Evolutionary conservation across 306 rosid species (phyloP).

Genomic region (Quercus cerris): DNA sequence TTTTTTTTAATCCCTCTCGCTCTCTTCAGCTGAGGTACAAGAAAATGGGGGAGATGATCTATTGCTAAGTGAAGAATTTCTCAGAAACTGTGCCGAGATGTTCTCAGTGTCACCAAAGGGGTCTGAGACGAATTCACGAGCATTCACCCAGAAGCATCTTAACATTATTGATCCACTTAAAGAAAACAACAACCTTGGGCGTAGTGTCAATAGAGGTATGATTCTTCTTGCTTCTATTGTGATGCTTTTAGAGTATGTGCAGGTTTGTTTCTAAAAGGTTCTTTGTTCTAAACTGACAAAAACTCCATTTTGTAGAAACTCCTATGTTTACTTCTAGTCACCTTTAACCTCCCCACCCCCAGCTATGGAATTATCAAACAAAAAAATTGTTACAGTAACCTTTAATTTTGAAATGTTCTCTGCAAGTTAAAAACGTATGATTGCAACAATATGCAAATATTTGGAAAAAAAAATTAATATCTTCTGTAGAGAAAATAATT

Average conservation of each 20-base stretch:
- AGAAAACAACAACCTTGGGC: constrained; percentile 93
- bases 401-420: background rate
- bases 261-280: background rate
- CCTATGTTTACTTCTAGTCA: background rate
- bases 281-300: background rate
- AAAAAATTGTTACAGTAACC: background rate
- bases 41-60: constrained; percentile 57
- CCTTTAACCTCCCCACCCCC: background rate
- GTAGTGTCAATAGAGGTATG: constrained; percentile 85
- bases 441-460: too few species aligned
- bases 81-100: constrained; percentile 55
- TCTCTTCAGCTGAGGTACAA: constrained; percentile 58
- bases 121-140: constrained; percentile 44
- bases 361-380: too few species aligned
- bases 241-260: background rate
- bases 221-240: constrained; percentile 15
- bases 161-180: constrained; percentile 89
- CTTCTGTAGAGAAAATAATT: too few species aligned
- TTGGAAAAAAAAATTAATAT: too few species aligned
- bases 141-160: constrained; percentile 71
- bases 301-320: background rate
- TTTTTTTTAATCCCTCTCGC: constrained; percentile 20
- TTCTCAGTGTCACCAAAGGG: constrained; percentile 66
- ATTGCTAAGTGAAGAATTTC: constrained; percentile 65
- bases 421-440: too few species aligned